A percentile compares a stretch with the other conserved stretches of the same genome.
Evolutionary conservation across 1,284 basidiomycete genomes (phyloP).

Genomic region (Malassezia vespertilionis): DNA sequence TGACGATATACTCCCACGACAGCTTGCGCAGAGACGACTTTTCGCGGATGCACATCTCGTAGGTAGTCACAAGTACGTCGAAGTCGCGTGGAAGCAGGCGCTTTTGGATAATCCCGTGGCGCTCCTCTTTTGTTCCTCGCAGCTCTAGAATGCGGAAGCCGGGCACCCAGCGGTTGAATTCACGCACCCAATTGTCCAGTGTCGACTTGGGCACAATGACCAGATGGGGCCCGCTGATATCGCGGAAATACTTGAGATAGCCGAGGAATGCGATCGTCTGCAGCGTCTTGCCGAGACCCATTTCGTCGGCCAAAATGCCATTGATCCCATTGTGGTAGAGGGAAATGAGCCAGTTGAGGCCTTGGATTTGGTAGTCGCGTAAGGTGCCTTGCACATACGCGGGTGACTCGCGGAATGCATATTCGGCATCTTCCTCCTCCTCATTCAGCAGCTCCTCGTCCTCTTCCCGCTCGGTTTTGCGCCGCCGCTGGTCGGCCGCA

Average conservation of each 20-base stretch:
- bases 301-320: constrained; percentile 43
- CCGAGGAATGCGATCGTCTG: constrained; percentile 97
- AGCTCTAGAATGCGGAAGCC: constrained; percentile 67
- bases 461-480: constrained; percentile 78
- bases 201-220: constrained; percentile 97
- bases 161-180: constrained; percentile 84
- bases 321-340: constrained; percentile 41
- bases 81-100: constrained; percentile 78
- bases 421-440: constrained; percentile 67
- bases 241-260: constrained; percentile 76
- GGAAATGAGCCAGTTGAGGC: constrained; percentile 79
- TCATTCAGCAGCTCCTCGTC: constrained; percentile 66
- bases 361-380: constrained; percentile 90
- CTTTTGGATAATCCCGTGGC: constrained; percentile 65
- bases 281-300: constrained; percentile 95
- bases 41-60: constrained; percentile 94
- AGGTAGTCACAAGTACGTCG: constrained; percentile 88
- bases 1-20: constrained; percentile 94
- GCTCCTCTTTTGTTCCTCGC: constrained; percentile 80
- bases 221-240: constrained; percentile 71
- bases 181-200: constrained; percentile 88
- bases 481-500: constrained; percentile 62
- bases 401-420: constrained; percentile 40
- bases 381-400: constrained; percentile 57
- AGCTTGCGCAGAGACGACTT: constrained; percentile 84